Evolutionary conservation across 169 alveolate genomes (phyloP).

Genomic region (Plasmodium knowlesi): DNA sequence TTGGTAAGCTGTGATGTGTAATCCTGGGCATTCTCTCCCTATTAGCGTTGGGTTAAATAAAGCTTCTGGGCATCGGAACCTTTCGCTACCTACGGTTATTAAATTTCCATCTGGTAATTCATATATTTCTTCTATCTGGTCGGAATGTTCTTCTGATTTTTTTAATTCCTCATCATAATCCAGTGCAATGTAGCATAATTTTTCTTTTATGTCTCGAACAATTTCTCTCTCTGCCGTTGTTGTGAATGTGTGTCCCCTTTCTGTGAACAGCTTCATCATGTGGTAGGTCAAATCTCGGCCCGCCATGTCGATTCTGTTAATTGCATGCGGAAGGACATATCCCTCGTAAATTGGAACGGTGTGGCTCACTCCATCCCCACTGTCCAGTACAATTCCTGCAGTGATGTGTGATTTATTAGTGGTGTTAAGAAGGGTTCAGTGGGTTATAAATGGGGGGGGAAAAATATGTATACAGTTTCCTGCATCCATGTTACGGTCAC

Average conservation of each 20-base stretch:
- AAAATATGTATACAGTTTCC: background rate
- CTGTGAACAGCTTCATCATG: conserved; percentile 95
- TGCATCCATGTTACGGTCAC: conserved; percentile 75
- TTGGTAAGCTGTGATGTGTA: conserved; percentile 95
- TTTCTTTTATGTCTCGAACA: conserved; percentile 98
- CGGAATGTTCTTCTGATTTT: conserved; percentile 89
- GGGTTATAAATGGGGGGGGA: background rate
- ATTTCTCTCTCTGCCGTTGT: conserved; percentile 98
- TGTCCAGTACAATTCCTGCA: conserved; percentile 94
- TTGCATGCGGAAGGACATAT: conserved; percentile 98
- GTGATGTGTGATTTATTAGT: background rate
- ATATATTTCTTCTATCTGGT: conserved; percentile 95
- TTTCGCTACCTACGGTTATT: conserved; percentile 95
- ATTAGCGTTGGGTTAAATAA: conserved; percentile 95
- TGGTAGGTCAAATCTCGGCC: conserved; percentile 98
- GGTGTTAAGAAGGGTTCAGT: background rate
- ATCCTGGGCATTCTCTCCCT: conserved; percentile 96
- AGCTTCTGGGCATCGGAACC: conserved; percentile 98
- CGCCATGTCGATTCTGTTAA: conserved; percentile 96
- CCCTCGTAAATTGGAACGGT: conserved; percentile 99
- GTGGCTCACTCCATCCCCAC: conserved; percentile 99
- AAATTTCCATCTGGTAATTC: conserved; percentile 99
- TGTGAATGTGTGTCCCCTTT: conserved; percentile 96
- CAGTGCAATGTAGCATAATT: conserved; percentile 95
- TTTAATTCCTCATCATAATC: conserved; percentile 96